These are phyloP conservation scores for Cenococcum geophilum DNA, from an alignment of 495 filamentous ascomycete genomes.

Conservation along the genomic window DNA sequence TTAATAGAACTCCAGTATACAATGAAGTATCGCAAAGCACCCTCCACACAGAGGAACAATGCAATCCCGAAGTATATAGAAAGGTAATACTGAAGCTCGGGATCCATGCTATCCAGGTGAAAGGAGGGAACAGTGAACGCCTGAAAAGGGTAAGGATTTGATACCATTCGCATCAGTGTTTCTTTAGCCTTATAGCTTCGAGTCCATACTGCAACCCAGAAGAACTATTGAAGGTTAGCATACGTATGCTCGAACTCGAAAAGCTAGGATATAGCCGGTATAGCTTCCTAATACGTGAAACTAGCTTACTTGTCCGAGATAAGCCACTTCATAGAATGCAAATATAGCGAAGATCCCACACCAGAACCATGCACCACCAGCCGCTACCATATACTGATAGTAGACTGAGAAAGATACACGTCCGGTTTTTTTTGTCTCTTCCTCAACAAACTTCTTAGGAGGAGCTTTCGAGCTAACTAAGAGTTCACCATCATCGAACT, in stretches of 20 bases:
- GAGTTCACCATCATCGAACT: constrained; percentile 25
- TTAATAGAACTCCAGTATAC: constrained; percentile 54
- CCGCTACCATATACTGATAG: constrained; percentile 54
- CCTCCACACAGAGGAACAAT: constrained; percentile 48
- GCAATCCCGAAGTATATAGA: constrained; percentile 61
- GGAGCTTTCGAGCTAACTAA: constrained; percentile 29
- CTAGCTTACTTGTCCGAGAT: constrained; percentile 44
- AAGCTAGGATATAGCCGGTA: too few relatives aligned
- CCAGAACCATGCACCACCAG: constrained; percentile 63
- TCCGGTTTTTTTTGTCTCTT: constrained; percentile 63
- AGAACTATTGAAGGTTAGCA: constrained; percentile 39
- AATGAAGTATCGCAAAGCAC: constrained; percentile 53
- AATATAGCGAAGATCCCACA: constrained; percentile 48
- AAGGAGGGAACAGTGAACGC: not conserved
- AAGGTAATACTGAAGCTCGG: constrained; percentile 54
- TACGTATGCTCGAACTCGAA: not conserved
- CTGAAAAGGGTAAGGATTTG: not conserved
- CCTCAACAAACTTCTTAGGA: constrained; percentile 65
- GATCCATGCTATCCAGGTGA: not conserved
- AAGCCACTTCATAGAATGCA: constrained; percentile 44
- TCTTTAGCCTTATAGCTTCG: constrained; percentile 34
- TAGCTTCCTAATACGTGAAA: not conserved
- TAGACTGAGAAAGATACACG: constrained; percentile 59
- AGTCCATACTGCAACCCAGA: constrained; percentile 70
- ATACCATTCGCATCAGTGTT: not conserved